Percentiles rank a stretch among this genome's conserved stretches.
Evolutionary conservation across 169 alveolate genomes (phyloP).

Genomic region (Eimeria maxima): DNA sequence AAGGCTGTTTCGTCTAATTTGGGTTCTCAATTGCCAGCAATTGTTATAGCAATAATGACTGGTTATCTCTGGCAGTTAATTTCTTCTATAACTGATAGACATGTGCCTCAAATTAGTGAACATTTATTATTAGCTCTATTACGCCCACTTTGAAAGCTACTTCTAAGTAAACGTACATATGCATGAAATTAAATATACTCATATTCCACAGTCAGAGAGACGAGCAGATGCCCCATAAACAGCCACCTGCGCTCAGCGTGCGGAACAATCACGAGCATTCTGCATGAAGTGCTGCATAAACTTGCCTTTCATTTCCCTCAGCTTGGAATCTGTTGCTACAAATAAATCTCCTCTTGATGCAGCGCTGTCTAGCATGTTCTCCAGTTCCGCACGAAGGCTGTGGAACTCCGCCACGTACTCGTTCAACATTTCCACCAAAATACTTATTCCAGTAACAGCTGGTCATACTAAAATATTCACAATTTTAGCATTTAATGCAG

Average conservation of each 20-base stretch:
- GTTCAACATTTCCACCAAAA: slow-evolving; percentile 41
- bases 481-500: not conserved
- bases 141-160: no score
- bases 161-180: no score
- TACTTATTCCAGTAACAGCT: not conserved
- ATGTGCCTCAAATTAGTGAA: no score
- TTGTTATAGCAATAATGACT: no score
- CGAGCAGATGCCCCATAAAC: not conserved
- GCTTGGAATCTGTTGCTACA: slow-evolving; percentile 7
- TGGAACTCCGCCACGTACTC: slow-evolving; percentile 73
- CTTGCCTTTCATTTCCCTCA: slow-evolving; percentile 70
- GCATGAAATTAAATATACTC: no score
- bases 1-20: no score
- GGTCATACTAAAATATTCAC: not conserved
- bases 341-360: not conserved
- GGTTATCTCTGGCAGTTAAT: no score
- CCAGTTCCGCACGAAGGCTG: slow-evolving; percentile 73
- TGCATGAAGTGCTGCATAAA: not conserved
- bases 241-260: not conserved
- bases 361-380: slow-evolving; percentile 13
- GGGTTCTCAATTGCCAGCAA: no score
- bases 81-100: no score
- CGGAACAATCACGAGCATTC: not conserved
- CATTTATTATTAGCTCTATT: no score
- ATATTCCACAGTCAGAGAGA: not conserved